A percentile compares a stretch with the other conserved stretches of the same genome.
phyloP scores from a whole-genome alignment of 202 grass and related monocot species.

The Brachypodium distachyon region DNA sequence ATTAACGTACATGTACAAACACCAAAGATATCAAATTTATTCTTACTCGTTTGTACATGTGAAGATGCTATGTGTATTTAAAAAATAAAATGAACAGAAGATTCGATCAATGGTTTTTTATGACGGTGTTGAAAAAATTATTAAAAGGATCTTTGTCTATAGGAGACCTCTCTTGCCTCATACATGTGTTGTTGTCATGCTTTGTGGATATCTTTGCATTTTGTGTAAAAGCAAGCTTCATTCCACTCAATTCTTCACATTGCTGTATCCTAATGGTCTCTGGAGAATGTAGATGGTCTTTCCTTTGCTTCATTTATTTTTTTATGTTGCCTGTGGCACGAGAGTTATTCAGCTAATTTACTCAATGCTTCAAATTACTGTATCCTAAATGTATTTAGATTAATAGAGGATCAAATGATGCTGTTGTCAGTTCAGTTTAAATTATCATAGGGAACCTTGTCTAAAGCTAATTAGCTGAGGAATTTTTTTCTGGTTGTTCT shows the following conservation, averaged over 20 bases:
- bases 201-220: not conserved
- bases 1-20: slow-evolving; percentile 8
- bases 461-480: not conserved
- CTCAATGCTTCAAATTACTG: not conserved
- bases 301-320: not conserved
- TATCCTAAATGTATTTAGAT: slow-evolving; percentile 1
- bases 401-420: not conserved
- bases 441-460: slow-evolving; percentile 10
- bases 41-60: not conserved
- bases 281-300: not conserved
- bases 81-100: not conserved
- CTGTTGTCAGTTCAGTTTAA: not conserved
- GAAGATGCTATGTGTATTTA: not conserved
- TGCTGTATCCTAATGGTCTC: too few species aligned
- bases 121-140: not conserved
- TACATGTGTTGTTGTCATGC: not conserved
- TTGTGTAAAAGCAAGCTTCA: not conserved
- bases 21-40: not conserved
- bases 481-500: slow-evolving; percentile 32
- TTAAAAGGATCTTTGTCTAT: not conserved
- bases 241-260: too few species aligned
- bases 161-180: not conserved
- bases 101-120: not conserved
- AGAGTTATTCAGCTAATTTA: not conserved
- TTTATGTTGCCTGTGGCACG: not conserved